Evolutionary conservation across 345 rosid species (phyloP), one percentile per base, ranked within the genome.

Genomic region (Barbarea vulgaris): DNA sequence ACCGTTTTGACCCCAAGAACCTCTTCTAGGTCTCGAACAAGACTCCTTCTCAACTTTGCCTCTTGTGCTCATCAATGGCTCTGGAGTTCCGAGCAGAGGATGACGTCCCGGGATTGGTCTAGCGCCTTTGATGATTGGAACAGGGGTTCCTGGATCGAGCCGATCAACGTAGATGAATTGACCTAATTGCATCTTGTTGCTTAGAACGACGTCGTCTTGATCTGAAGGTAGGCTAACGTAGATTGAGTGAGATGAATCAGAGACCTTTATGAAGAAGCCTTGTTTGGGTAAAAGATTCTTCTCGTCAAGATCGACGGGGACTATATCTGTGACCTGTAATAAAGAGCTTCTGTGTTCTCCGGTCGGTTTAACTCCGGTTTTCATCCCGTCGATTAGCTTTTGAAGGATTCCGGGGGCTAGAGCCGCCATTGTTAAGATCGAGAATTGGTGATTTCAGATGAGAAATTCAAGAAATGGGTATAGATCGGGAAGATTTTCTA

Each of bases 261-360:
- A 93, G 52, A 96, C 82, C 82, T 96, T 96, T 41, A 96, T 88
- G 84, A 84, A 87, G 84, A 96, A 96, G 36, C 99, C 99, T 6
- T 89, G 96, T 69, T 82, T 86, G 5, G 99, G 99, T 76, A 85
- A 86, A 24, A 96, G 98, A 70, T 77, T 87, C 79, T 91, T 90
- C 85, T 90, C 97, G 69, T 93, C 99, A 13, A 96, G 98, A 59
- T 95, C 97, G 18, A 90, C 87, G 0, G 99, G 99, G 39, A 96
- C 98, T 3, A 96, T 96, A 73, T 93, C 98, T 0, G 97, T 89
- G 22, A 96, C 96, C 52, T 96, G 99, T 57, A 96, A 70, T 21
- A 96, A 83, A 25, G 99, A 91, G 78, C 85, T 91, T 72, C 99
- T 82, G 80, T 93, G 95, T 72, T 93, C 98, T 36, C 89, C 64